Conservation (phyloP, 176 grass and related monocot species). For the Oryza brachyantha region DNA sequence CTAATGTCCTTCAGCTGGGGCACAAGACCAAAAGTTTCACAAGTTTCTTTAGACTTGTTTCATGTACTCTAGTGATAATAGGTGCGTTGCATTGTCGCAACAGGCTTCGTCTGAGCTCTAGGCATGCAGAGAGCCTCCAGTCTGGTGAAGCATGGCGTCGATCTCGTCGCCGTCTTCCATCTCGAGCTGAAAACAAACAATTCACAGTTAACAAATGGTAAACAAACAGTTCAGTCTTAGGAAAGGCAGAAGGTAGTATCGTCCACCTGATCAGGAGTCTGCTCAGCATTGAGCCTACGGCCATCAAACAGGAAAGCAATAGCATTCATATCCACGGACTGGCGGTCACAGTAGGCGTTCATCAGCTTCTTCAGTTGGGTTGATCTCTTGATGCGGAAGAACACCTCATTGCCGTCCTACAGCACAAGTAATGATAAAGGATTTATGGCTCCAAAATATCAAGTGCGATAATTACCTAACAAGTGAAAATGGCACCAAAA, state of each 20-base stretch:
- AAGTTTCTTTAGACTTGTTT: slow-evolving; percentile 30
- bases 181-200: slow-evolving; percentile 57
- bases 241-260: background rate
- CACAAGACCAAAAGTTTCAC: slow-evolving; percentile 13
- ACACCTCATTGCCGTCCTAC: slow-evolving; percentile 81
- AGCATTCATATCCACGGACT: slow-evolving; percentile 75
- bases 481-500: background rate
- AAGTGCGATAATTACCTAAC: background rate
- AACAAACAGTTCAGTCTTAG: background rate
- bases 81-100: background rate
- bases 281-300: slow-evolving; percentile 73
- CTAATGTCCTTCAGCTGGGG: slow-evolving; percentile 22
- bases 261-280: slow-evolving; percentile 72
- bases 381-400: slow-evolving; percentile 76
- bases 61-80: background rate
- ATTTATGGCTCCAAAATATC: background rate
- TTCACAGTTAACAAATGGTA: too few relatives aligned
- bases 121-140: slow-evolving; percentile 34
- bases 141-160: slow-evolving; percentile 94
- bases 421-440: background rate
- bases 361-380: slow-evolving; percentile 85
- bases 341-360: slow-evolving; percentile 78
- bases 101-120: background rate
- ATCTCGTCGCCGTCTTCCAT: slow-evolving; percentile 91
- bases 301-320: slow-evolving; percentile 89